phyloP scores from a whole-genome alignment of 1,284 basidiomycete genomes.

The Naganishia sp. region DNA sequence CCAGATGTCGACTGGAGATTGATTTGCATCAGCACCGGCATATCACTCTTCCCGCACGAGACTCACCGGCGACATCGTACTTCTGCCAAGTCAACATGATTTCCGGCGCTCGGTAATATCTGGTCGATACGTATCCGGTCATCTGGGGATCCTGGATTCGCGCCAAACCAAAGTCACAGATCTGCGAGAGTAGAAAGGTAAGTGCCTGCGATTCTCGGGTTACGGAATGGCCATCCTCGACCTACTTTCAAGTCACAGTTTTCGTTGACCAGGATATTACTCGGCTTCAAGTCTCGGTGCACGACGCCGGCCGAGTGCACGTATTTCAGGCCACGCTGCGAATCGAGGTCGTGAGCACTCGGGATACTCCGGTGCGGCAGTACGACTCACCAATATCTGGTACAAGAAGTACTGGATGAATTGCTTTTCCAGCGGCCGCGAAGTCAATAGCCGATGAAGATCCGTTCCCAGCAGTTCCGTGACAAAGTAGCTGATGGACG shows the following conservation, averaged over 20 bases:
- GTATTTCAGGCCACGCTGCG: conserved; percentile 93
- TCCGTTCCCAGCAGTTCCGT: conserved; percentile 99
- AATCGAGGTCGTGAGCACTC: neutral
- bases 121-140: conserved; percentile 98
- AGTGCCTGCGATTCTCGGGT: neutral
- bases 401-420: conserved; percentile 99
- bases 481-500: conserved; percentile 79
- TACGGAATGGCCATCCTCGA: neutral
- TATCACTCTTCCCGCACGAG: neutral
- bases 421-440: conserved; percentile 96
- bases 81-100: conserved; percentile 99
- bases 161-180: conserved; percentile 97
- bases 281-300: conserved; percentile 98
- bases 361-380: neutral
- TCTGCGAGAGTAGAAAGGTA: conserved; percentile 58
- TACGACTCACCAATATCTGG: conserved; percentile 79
- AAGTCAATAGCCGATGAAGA: conserved; percentile 93
- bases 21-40: conserved; percentile 30
- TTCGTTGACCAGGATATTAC: conserved; percentile 99
- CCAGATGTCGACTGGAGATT: conserved; percentile 82
- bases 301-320: conserved; percentile 99
- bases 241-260: conserved; percentile 91
- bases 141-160: conserved; percentile 92
- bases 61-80: conserved; percentile 85
- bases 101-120: conserved; percentile 98